Evolutionary conservation across 805 yeast genomes (phyloP).

Genomic region (Komagataella kurtzmanii): DNA sequence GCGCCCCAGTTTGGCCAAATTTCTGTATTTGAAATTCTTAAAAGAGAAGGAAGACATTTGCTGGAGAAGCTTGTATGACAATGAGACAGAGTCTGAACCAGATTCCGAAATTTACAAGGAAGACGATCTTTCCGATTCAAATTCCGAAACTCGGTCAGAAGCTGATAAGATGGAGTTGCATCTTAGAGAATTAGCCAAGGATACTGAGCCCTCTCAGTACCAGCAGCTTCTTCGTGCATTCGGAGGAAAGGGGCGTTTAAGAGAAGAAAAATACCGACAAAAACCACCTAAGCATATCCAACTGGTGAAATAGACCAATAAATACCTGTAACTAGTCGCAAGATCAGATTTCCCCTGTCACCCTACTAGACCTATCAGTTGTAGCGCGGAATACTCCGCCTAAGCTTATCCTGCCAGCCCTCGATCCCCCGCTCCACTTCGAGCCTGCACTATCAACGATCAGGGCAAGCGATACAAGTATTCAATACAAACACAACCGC

Average conservation of each 20-base stretch:
- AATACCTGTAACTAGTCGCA: not conserved
- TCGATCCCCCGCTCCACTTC: not conserved
- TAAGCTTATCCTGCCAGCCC: not conserved
- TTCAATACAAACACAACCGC: not conserved
- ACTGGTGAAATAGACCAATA: not conserved
- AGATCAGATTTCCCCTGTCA: too few species aligned
- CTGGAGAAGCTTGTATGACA: conserved; percentile 1
- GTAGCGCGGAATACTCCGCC: not conserved
- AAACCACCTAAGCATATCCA: not conserved
- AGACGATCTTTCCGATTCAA: not conserved
- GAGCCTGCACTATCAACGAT: not conserved
- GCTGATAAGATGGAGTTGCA: not conserved
- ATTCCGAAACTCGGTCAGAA: not conserved
- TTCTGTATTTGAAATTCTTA: conserved; percentile 2
- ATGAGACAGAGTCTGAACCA: not conserved
- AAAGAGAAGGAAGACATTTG: conserved; percentile 3
- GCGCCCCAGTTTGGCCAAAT: not conserved
- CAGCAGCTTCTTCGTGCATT: not conserved
- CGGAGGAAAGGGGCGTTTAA: not conserved
- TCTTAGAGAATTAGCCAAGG: not conserved
- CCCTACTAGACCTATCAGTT: not conserved
- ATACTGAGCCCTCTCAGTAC: not conserved
- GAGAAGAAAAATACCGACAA: not conserved
- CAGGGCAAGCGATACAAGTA: not conserved
- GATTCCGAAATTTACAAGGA: not conserved